A percentile compares a stretch with the other conserved stretches of the same genome.
Evolutionary conservation across 192 early-diverging fungal genomes (phyloP).

Genomic region (Coemansia sp.): DNA sequence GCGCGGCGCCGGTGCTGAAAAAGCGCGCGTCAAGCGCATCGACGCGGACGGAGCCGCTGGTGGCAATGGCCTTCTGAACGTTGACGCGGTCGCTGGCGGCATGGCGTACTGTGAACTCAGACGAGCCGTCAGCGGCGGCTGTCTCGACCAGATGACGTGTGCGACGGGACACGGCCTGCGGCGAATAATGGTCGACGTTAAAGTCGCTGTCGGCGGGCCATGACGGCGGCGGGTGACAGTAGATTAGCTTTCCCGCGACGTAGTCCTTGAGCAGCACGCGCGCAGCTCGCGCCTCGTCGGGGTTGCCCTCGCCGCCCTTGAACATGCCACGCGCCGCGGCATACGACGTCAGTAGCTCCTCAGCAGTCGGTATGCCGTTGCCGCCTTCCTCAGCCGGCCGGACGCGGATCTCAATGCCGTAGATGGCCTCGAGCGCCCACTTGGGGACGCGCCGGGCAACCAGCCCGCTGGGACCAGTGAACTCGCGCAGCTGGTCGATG

Average conservation of each 20-base stretch:
- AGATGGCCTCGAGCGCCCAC: conserved; percentile 82
- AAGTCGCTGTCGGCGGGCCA: conserved; percentile 66
- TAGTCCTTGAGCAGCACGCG: conserved; percentile 98
- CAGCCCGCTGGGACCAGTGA: conserved; percentile 81
- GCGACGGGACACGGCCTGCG: conserved; percentile 44
- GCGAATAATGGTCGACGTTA: conserved; percentile 80
- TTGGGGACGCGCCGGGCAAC: conserved; percentile 84
- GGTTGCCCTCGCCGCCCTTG: conserved; percentile 91
- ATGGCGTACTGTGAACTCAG: conserved; percentile 39
- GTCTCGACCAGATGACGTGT: conserved; percentile 51
- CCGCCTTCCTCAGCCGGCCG: conserved; percentile 76
- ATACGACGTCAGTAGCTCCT: conserved; percentile 89
- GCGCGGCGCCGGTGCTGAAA: conserved; percentile 25
- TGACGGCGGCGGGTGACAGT: conserved; percentile 74
- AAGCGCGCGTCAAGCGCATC: conserved; percentile 47
- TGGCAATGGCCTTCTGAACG: conserved; percentile 57
- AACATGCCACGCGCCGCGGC: conserved; percentile 92
- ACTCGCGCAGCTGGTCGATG: conserved; percentile 97
- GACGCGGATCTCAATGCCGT: conserved; percentile 87
- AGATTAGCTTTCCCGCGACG: conserved; percentile 91
- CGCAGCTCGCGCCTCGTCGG: conserved; percentile 96
- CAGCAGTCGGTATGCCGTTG: conserved; percentile 74
- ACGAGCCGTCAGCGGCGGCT: conserved; percentile 51
- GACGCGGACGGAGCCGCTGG: conserved; percentile 36
- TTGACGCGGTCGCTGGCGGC: conserved; percentile 59